Evolutionary conservation across 331 rosid species (phyloP).

Genomic region (Prunus yedoensis): DNA sequence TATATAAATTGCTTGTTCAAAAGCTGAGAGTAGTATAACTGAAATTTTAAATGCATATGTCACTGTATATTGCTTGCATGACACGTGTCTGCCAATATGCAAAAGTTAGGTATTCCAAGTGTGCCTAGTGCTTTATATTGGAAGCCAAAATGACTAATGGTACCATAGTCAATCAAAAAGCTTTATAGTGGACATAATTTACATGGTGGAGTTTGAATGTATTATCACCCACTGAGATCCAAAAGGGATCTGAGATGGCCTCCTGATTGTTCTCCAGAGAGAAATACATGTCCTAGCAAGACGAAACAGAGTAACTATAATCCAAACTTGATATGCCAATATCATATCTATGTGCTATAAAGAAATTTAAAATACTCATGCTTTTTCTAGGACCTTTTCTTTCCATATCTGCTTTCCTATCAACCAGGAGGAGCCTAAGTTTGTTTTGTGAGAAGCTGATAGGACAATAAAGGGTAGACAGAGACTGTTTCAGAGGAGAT

Average conservation of each 20-base stretch:
- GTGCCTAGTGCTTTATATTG: background rate
- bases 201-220: conserved; percentile 26
- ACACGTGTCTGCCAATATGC: background rate
- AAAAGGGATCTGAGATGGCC: background rate
- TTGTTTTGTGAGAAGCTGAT: background rate
- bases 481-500: background rate
- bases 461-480: background rate
- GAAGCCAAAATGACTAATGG: conserved; percentile 14
- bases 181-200: conserved; percentile 22
- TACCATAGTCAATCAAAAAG: conserved; percentile 1
- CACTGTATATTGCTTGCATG: background rate
- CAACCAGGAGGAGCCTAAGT: conserved; percentile 8
- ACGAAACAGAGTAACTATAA: background rate
- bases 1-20: background rate
- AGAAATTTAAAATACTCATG: background rate
- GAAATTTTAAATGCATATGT: background rate
- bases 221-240: conserved; percentile 20
- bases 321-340: conserved; percentile 15
- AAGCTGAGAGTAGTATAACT: background rate
- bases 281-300: background rate
- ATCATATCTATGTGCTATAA: background rate
- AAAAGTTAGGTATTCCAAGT: background rate
- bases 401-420: background rate
- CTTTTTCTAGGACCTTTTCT: conserved; percentile 2
- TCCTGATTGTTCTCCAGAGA: conserved; percentile 9